Evolutionary conservation across 352 stramenopile species (phyloP).

Genomic region (Phytophthora ohioensis): DNA sequence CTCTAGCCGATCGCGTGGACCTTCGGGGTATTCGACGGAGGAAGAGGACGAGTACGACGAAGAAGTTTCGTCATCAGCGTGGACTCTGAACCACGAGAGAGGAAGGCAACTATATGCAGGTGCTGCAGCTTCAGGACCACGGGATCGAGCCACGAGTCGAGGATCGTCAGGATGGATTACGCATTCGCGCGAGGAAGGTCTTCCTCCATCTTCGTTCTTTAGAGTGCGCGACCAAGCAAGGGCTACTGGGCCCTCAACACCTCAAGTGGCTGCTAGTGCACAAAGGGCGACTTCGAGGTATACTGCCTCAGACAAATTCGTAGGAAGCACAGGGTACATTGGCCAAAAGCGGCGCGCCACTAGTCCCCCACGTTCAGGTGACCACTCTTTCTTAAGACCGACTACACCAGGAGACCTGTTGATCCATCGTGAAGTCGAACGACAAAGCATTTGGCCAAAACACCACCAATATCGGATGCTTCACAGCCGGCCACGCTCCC

Average conservation of each 20-base stretch:
- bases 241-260: background rate
- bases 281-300: background rate
- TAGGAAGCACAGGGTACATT: background rate
- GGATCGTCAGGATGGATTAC: background rate
- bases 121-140: background rate
- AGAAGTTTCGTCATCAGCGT: background rate
- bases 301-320: background rate
- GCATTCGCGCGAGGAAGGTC: too few species aligned
- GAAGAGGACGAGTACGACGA: slow-evolving; percentile 16
- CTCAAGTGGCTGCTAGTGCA: background rate
- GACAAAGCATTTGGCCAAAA: slow-evolving; percentile 12
- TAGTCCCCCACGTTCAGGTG: background rate
- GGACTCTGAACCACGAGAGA: background rate
- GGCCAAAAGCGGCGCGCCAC: slow-evolving; percentile 15
- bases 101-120: background rate
- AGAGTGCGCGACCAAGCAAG: background rate
- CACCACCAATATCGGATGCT: slow-evolving; percentile 8
- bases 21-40: slow-evolving; percentile 13
- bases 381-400: slow-evolving; percentile 20
- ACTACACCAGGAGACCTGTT: background rate
- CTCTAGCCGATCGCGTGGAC: background rate
- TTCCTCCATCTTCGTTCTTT: slow-evolving; percentile 3
- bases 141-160: background rate
- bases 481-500: slow-evolving; percentile 2
- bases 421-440: slow-evolving; percentile 4